phyloP scores from a whole-genome alignment of 129 eudicot genomes.

The Tagetes erecta region DNA sequence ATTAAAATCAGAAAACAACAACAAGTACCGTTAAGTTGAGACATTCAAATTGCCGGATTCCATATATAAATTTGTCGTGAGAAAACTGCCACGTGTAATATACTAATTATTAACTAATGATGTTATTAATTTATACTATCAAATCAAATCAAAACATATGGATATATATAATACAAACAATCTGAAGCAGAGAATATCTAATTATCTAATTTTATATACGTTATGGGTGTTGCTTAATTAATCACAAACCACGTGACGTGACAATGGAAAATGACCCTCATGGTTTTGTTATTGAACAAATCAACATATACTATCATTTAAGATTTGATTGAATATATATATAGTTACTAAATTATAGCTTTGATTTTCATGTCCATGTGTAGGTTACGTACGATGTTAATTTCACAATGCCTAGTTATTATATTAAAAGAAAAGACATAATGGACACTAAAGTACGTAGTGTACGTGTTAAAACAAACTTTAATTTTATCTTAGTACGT shows the following conservation, averaged over 20 bases:
- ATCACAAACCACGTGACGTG: slow-evolving; percentile 39
- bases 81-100: slow-evolving; percentile 25
- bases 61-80: slow-evolving; percentile 23
- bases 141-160: too few relatives aligned
- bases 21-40: slow-evolving; percentile 15
- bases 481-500: too few relatives aligned
- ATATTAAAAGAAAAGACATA: too few relatives aligned
- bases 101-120: background rate
- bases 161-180: background rate
- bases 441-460: too few relatives aligned
- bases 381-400: background rate
- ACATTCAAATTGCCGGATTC: slow-evolving; percentile 35
- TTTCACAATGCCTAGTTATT: background rate
- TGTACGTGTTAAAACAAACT: too few relatives aligned
- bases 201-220: background rate
- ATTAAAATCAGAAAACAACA: background rate
- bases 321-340: slow-evolving; percentile 22
- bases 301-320: slow-evolving; percentile 23
- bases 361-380: background rate
- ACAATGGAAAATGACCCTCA: slow-evolving; percentile 20
- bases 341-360: background rate
- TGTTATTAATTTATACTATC: too few relatives aligned
- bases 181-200: slow-evolving; percentile 5
- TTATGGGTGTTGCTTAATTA: slow-evolving; percentile 16
- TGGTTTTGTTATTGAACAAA: slow-evolving; percentile 29